Conservation (phyloP, 192 early-diverging fungal species). For the Spinellus fusiger region DNA sequence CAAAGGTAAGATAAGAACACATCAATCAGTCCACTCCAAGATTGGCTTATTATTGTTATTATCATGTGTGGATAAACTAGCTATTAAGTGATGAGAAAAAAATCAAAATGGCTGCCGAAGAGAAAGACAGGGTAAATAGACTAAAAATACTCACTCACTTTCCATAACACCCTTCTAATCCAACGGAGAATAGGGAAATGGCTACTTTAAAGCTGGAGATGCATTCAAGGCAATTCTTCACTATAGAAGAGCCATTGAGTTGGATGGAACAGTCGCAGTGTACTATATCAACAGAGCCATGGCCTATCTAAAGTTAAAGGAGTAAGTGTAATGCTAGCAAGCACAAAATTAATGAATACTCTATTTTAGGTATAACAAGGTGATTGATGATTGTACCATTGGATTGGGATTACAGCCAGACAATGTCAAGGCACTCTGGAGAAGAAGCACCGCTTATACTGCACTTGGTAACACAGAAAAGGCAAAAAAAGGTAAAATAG, state of each 20-base stretch:
- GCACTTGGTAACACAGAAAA: slow-evolving; percentile 45
- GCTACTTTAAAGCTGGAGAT: slow-evolving; percentile 48
- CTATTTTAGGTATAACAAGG: slow-evolving; percentile 46
- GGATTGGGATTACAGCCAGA: slow-evolving; percentile 56
- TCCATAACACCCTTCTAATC: background rate
- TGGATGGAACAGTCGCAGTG: slow-evolving; percentile 54
- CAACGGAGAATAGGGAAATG: slow-evolving; percentile 47
- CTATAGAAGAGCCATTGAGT: slow-evolving; percentile 60
- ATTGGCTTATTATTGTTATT: too few relatives aligned
- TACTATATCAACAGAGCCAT: slow-evolving; percentile 74
- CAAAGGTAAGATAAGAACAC: too few relatives aligned
- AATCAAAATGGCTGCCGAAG: too few relatives aligned
- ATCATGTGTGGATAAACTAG: too few relatives aligned
- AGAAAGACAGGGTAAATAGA: background rate
- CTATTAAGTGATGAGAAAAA: too few relatives aligned
- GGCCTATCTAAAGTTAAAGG: slow-evolving; percentile 70
- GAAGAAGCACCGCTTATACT: slow-evolving; percentile 60
- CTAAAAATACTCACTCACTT: background rate
- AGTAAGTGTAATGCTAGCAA: slow-evolving; percentile 34
- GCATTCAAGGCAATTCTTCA: slow-evolving; percentile 50
- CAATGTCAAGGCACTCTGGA: slow-evolving; percentile 75
- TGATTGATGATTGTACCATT: slow-evolving; percentile 60
- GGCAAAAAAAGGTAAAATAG: slow-evolving; percentile 40
- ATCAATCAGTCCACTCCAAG: too few relatives aligned
- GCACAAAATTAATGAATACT: too few relatives aligned